Percentiles rank a stretch among this genome's conserved stretches.
These are phyloP conservation scores for Phytophthora hybrid DNA, from an alignment of 352 stramenopile species.

Conservation along the genomic window DNA sequence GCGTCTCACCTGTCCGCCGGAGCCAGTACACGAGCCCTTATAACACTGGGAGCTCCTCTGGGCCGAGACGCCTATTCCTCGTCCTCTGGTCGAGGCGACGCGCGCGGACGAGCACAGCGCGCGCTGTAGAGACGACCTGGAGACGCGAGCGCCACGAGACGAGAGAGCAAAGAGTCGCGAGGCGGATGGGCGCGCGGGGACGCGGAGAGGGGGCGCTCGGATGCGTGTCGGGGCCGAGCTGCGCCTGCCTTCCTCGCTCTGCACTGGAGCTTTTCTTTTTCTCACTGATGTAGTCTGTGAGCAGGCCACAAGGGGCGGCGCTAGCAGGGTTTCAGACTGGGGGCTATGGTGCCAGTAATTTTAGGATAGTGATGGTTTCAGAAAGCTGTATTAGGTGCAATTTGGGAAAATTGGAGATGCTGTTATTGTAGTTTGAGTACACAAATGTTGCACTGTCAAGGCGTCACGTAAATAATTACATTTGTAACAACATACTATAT, in stretches of 20 bases:
- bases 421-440: neutral
- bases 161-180: slow-evolving; percentile 25
- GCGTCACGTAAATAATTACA: neutral
- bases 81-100: slow-evolving; percentile 9
- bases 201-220: slow-evolving; percentile 23
- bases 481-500: neutral
- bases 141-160: slow-evolving; percentile 11
- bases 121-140: slow-evolving; percentile 14
- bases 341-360: neutral
- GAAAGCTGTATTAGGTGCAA: neutral
- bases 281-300: slow-evolving; percentile 41
- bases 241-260: slow-evolving; percentile 35
- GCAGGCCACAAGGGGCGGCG: slow-evolving; percentile 27
- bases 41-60: slow-evolving; percentile 24
- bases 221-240: slow-evolving; percentile 22
- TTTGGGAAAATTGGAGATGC: neutral
- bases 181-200: slow-evolving; percentile 7
- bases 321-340: slow-evolving; percentile 25
- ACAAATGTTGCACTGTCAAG: neutral
- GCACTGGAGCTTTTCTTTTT: slow-evolving; percentile 52
- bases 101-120: slow-evolving; percentile 21
- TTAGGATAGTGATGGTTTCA: neutral
- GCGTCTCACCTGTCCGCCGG: slow-evolving; percentile 8
- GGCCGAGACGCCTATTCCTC: neutral
- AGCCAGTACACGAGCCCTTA: slow-evolving; percentile 18